A percentile compares a stretch with the other conserved stretches of the same genome.
These are phyloP conservation scores for Flaveria trinervia DNA, from an alignment of 129 eudicot genomes.

Conservation along the genomic window DNA sequence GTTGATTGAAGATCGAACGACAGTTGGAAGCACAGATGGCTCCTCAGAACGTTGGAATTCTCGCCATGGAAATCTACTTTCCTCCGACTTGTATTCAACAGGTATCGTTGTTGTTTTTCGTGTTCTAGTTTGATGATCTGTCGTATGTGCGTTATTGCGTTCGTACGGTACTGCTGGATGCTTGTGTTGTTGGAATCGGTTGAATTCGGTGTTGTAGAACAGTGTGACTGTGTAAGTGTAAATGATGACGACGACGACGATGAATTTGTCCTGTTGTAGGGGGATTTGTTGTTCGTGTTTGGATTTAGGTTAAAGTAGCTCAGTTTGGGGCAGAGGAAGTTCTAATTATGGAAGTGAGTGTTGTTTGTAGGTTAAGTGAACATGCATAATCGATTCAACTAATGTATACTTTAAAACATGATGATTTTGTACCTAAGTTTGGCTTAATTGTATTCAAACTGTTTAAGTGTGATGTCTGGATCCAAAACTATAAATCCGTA, in stretches of 20 bases:
- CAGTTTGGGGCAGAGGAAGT: constrained; percentile 16
- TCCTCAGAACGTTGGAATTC: constrained; percentile 87
- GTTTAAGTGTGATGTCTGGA: constrained; percentile 12
- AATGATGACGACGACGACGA: neutral
- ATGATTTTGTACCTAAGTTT: constrained; percentile 1
- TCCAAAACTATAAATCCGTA: constrained; percentile 13
- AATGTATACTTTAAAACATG: constrained; percentile 1
- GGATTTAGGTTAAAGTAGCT: neutral
- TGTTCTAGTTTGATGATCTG: constrained; percentile 13
- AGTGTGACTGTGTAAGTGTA: neutral
- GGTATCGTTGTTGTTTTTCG: constrained; percentile 40
- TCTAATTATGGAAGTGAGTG: constrained; percentile 24
- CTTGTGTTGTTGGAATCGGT: constrained; percentile 12
- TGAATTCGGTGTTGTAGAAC: neutral
- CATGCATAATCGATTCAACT: constrained; percentile 16
- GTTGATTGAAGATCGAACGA: constrained; percentile 16
- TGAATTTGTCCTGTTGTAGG: constrained; percentile 12
- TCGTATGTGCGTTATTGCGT: neutral
- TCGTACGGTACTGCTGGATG: neutral
- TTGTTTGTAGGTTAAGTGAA: constrained; percentile 19
- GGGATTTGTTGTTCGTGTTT: neutral
- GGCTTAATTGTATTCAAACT: constrained; percentile 28
- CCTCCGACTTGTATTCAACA: constrained; percentile 97
- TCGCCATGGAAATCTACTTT: constrained; percentile 96
- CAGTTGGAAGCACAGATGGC: constrained; percentile 55